Evolutionary conservation across 129 eudicot genomes (phyloP).

Genomic region (Ambrosia artemisiifolia): DNA sequence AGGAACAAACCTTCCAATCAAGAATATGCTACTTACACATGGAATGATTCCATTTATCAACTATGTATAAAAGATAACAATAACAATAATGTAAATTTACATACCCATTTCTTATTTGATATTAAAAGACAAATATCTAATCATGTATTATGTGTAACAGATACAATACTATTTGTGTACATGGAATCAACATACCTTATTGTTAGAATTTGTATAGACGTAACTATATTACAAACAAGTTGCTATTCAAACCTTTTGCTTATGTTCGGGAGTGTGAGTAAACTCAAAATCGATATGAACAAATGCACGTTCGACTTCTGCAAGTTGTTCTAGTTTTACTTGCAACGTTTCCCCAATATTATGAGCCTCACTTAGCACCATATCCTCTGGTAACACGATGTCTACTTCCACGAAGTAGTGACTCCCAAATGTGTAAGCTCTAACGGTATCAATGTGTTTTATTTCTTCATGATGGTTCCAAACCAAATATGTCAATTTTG

Average conservation of each 20-base stretch:
- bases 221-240: neutral
- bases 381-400: constrained; percentile 79
- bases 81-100: neutral
- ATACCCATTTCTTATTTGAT: neutral
- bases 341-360: constrained; percentile 89
- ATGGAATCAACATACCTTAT: neutral
- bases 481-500: constrained; percentile 78
- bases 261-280: constrained; percentile 83
- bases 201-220: neutral
- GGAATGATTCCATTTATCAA: no score
- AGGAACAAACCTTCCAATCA: no score
- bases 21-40: no score
- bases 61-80: no score
- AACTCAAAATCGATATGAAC: constrained; percentile 91
- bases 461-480: constrained; percentile 94
- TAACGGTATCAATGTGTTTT: constrained; percentile 77
- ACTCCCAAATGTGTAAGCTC: constrained; percentile 83
- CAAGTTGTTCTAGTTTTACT: constrained; percentile 78
- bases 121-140: neutral
- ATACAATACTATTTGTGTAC: neutral
- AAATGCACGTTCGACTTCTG: constrained; percentile 84
- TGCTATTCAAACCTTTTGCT: constrained; percentile 21
- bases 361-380: constrained; percentile 72
- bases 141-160: neutral
- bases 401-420: constrained; percentile 93